Evolutionary conservation across 2,329 filamentous ascomycete genomes (phyloP).

Genomic region (Penicillium sclerotiorum): DNA sequence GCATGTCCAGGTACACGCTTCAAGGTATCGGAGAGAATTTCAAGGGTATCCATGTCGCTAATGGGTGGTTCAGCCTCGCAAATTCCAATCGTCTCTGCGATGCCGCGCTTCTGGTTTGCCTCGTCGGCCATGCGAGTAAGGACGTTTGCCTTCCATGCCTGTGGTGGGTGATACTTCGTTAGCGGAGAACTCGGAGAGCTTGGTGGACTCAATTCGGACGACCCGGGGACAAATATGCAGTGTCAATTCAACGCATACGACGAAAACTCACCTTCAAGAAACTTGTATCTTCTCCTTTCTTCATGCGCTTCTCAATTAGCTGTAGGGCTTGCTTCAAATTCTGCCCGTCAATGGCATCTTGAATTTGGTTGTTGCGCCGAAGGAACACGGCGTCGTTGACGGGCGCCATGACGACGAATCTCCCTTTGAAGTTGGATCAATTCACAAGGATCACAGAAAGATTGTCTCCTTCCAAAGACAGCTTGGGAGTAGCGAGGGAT

Average conservation of each 20-base stretch:
- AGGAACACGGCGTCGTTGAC: conserved; percentile 44
- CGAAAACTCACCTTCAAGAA: conserved; percentile 40
- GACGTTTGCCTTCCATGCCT: conserved; percentile 50
- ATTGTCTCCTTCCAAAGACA: conserved; percentile 31
- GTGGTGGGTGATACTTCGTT: conserved; percentile 8
- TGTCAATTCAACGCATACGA: too few species aligned
- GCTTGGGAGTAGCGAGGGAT: too few species aligned
- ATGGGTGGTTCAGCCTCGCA: conserved; percentile 46
- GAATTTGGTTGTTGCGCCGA: conserved; percentile 52
- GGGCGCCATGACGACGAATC: conserved; percentile 32
- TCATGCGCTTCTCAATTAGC: conserved; percentile 55
- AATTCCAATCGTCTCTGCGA: conserved; percentile 45
- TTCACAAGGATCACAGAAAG: background rate
- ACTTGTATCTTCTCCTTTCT: conserved; percentile 55
- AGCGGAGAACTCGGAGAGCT: conserved; percentile 9
- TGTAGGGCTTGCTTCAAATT: conserved; percentile 55
- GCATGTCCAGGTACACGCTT: conserved; percentile 37
- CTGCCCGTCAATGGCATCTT: conserved; percentile 51
- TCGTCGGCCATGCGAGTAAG: conserved; percentile 46
- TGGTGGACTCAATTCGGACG: background rate
- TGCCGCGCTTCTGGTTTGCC: conserved; percentile 46
- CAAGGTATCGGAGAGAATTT: conserved; percentile 46
- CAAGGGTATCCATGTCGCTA: conserved; percentile 49
- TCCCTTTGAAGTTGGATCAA: background rate
- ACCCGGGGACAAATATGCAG: too few species aligned